Evolutionary conservation across 2,329 filamentous ascomycete species (phyloP), one percentile per base, ranked within the genome.

Genomic region (Neoascochyta sp.): DNA sequence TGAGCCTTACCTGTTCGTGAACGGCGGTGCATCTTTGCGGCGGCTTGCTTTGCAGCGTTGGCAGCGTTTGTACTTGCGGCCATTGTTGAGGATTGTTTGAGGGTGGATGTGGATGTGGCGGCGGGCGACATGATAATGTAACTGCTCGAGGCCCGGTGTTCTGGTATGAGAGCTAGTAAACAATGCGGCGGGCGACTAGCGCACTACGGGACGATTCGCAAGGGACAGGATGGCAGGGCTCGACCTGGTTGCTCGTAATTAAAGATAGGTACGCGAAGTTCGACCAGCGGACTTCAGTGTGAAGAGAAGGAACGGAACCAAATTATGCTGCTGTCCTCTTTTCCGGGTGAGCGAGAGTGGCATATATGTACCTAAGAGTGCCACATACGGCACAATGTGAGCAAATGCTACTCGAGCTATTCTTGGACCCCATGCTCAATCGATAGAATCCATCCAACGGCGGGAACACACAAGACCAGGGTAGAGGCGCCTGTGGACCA

Each of bases 11-110:
- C 89, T 79, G 88, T 93, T 68, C 90, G 81, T 66, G 90, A 95
- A 58, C 90, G 80, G 64, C 88, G 81, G 67, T 95, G 90, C 81
- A 92, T 88, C 72, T 94, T 90, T 55, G 80, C 69, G 67, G 85
- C 83, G 58, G 76, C 70, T 68, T 51, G 52, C 49, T 70, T 72
- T 42, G 67, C 60, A 37, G 57, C 39, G 34, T 53, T 86, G 44
- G 77, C 63, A 54, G 71, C 54, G 36, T 60, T 62, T 27, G 62
- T 66, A 45, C 66, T 63, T 32, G 68, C 71, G 45, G 68, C 67
- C 65, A 73, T 73, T 47, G 66, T 74, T 44, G 66, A 55, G 48
- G 61, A 51, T 41, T 56, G 47, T 59, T 64, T 68, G 43, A 60
- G 54, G 49, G 59, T 48, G 45, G 57, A 58, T 50, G 63, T 53